A percentile compares a stretch with the other conserved stretches of the same genome.
Conservation (phyloP, 768 basidiomycete species). For the Russula foetens region DNA sequence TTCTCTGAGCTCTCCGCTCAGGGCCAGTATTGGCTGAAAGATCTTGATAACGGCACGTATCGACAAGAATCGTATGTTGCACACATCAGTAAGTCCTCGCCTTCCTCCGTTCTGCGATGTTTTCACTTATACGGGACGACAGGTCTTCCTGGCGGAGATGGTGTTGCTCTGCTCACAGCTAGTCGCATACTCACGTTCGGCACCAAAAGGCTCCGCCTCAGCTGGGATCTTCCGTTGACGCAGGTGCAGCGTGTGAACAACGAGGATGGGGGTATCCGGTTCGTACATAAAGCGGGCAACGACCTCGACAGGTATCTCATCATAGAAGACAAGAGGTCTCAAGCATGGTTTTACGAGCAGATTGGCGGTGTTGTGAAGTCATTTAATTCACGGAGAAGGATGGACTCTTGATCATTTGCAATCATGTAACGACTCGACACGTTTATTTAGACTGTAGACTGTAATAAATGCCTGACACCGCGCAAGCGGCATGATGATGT, state of each 20-base stretch:
- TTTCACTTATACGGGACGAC: conserved; percentile 8
- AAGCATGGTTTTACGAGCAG: conserved; percentile 75
- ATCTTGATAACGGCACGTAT: conserved; percentile 83
- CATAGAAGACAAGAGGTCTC: conserved; percentile 66
- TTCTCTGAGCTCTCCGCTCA: conserved; percentile 85
- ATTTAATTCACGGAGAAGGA: conserved; percentile 65
- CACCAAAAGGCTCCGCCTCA: conserved; percentile 74
- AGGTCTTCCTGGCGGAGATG: conserved; percentile 77
- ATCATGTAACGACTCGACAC: conserved; percentile 1
- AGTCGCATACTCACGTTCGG: conserved; percentile 75
- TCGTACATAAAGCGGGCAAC: conserved; percentile 70
- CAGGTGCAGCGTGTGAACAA: conserved; percentile 83
- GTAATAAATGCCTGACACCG: conserved; percentile 4
- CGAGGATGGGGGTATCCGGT: conserved; percentile 86
- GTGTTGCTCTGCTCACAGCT: conserved; percentile 71
- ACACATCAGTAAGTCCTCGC: conserved; percentile 62
- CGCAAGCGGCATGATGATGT: conserved; percentile 7
- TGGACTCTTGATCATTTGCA: conserved; percentile 38
- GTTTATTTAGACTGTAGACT: conserved; percentile 11
- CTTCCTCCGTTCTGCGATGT: background rate
- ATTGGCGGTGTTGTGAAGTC: conserved; percentile 68
- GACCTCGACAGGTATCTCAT: conserved; percentile 70
- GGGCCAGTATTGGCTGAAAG: conserved; percentile 96
- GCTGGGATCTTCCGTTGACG: conserved; percentile 88
- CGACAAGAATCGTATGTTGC: conserved; percentile 83